phyloP scores from a whole-genome alignment of 1,139 yeast genomes.

The Hansenula sp. region DNA sequence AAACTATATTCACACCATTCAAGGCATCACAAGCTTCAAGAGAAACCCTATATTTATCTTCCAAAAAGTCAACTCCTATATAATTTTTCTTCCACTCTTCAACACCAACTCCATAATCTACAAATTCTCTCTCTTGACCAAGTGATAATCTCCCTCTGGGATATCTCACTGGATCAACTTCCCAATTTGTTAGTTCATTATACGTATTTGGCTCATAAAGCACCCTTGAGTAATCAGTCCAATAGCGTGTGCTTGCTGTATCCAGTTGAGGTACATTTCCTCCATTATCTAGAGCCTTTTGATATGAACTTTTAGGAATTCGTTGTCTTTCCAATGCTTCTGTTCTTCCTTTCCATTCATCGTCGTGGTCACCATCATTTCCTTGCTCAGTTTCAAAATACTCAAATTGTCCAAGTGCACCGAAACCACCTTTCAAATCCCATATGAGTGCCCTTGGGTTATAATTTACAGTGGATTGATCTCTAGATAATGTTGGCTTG shows the following conservation, averaged over 20 bases:
- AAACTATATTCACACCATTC: conserved; percentile 62
- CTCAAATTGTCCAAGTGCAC: conserved; percentile 52
- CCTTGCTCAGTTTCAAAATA: conserved; percentile 29
- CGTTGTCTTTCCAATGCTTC: conserved; percentile 24
- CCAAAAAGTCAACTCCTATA: conserved; percentile 42
- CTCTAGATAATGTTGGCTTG: conserved; percentile 33
- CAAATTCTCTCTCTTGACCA: conserved; percentile 28
- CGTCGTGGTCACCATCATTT: conserved; percentile 11
- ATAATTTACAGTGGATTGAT: conserved; percentile 50
- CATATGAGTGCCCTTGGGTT: conserved; percentile 77
- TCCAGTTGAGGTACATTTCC: conserved; percentile 30
- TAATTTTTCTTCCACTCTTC: conserved; percentile 38
- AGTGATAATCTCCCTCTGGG: conserved; percentile 34
- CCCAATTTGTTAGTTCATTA: conserved; percentile 53
- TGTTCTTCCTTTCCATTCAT: conserved; percentile 9
- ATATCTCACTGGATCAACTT: conserved; percentile 33
- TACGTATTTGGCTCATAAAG: conserved; percentile 62
- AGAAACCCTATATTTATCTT: conserved; percentile 52
- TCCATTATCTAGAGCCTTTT: conserved; percentile 54
- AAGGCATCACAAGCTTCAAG: conserved; percentile 78
- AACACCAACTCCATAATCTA: conserved; percentile 41
- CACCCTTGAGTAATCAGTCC: conserved; percentile 80
- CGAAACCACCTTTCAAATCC: conserved; percentile 69
- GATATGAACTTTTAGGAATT: conserved; percentile 51
- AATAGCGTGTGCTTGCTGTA: conserved; percentile 46